A percentile compares a stretch with the other conserved stretches of the same genome.
phyloP scores from a whole-genome alignment of 805 yeast genomes.

The Kuraishia ogatae region DNA sequence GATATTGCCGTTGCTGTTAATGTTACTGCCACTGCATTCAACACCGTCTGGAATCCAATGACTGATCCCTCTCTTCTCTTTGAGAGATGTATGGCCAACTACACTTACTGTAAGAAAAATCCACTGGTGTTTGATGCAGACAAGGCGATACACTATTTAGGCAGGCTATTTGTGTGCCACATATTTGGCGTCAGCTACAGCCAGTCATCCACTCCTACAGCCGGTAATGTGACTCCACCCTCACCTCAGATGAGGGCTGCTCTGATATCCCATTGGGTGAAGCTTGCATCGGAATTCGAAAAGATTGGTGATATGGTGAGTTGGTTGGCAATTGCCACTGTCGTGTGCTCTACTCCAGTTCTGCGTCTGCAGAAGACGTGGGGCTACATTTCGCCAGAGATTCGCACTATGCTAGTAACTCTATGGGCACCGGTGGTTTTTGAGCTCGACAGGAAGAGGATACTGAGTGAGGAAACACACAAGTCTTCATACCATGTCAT shows the following conservation, averaged over 20 bases:
- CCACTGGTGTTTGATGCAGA: constrained; percentile 71
- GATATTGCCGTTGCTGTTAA: constrained; percentile 58
- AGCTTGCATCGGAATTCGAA: constrained; percentile 70
- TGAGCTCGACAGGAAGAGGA: constrained; percentile 72
- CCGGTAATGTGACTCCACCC: not conserved
- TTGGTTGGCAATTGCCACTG: constrained; percentile 85
- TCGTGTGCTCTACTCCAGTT: constrained; percentile 75
- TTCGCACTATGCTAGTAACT: constrained; percentile 51
- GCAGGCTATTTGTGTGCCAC: constrained; percentile 62
- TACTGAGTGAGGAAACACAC: constrained; percentile 46
- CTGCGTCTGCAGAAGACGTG: constrained; percentile 68
- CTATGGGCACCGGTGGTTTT: constrained; percentile 93
- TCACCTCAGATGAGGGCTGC: not conserved
- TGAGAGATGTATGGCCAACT: constrained; percentile 37
- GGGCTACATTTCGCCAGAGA: constrained; percentile 56
- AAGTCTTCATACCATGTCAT: constrained; percentile 62
- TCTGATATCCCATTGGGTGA: constrained; percentile 59
- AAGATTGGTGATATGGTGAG: constrained; percentile 86
- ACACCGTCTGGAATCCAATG: constrained; percentile 68
- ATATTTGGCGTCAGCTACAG: constrained; percentile 36
- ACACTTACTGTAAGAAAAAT: constrained; percentile 42
- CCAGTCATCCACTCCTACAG: not conserved
- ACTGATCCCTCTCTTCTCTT: constrained; percentile 69
- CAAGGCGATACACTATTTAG: constrained; percentile 66
- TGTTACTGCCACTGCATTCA: constrained; percentile 57